These are phyloP conservation scores for Yamadazyma paraphyllophila DNA, from an alignment of 805 yeast genomes.

Conservation along the genomic window DNA sequence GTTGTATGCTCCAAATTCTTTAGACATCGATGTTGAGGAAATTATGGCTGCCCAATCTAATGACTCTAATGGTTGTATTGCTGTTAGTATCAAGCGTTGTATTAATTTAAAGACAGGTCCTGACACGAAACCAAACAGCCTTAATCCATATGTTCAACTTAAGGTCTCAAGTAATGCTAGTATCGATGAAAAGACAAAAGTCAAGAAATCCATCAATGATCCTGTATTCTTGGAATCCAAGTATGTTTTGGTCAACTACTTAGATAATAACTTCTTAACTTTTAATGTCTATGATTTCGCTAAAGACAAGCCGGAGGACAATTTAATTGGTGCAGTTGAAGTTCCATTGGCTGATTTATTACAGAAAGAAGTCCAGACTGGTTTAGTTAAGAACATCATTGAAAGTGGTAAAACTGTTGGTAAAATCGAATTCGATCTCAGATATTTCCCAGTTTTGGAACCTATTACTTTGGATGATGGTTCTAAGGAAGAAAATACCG, in stretches of 20 bases:
- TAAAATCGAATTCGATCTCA: conserved; percentile 53
- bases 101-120: conserved; percentile 43
- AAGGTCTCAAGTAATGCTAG: conserved; percentile 38
- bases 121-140: conserved; percentile 35
- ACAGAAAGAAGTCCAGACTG: conserved; percentile 50
- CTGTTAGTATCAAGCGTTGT: conserved; percentile 59
- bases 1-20: conserved; percentile 78
- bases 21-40: conserved; percentile 74
- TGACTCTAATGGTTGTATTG: conserved; percentile 69
- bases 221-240: conserved; percentile 71
- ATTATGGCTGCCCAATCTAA: conserved; percentile 60
- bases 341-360: conserved; percentile 59
- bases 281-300: conserved; percentile 54
- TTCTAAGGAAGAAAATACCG: conserved; percentile 47
- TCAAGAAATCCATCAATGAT: conserved; percentile 52
- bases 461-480: conserved; percentile 49
- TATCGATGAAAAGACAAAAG: conserved; percentile 52
- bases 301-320: conserved; percentile 54
- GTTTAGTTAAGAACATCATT: conserved; percentile 41
- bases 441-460: conserved; percentile 48
- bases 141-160: conserved; percentile 57
- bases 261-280: conserved; percentile 54
- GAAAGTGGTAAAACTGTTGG: conserved; percentile 59
- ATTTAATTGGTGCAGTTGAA: conserved; percentile 44
- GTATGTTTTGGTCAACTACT: conserved; percentile 52